phyloP scores from a whole-genome alignment of 1,284 basidiomycete genomes.

The Puccinia novopanici region DNA sequence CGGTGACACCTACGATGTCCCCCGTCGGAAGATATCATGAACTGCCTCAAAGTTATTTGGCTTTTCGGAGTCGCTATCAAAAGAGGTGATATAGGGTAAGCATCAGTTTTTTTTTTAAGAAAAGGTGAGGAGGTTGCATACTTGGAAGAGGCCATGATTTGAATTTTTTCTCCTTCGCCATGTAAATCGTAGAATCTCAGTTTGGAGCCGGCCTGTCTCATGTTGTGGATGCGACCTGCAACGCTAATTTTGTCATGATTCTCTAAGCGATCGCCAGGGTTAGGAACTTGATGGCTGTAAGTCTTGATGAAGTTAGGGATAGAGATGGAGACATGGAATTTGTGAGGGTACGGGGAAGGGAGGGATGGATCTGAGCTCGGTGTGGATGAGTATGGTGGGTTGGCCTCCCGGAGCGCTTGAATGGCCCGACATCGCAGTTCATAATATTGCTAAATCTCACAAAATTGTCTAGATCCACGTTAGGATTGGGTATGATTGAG shows the following conservation, averaged over 20 bases:
- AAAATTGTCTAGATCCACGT: too few relatives aligned
- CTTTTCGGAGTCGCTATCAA: conserved; percentile 61
- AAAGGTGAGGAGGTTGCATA: conserved; percentile 61
- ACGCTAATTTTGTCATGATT: conserved; percentile 63
- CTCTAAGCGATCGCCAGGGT: conserved; percentile 47
- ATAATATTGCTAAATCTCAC: conserved; percentile 95
- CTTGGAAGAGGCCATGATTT: conserved; percentile 91
- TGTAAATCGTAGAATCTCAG: conserved; percentile 94
- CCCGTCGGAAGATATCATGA: conserved; percentile 87
- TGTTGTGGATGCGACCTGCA: conserved; percentile 88
- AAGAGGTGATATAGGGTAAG: too few relatives aligned
- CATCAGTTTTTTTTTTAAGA: too few relatives aligned
- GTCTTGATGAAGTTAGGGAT: conserved; percentile 74
- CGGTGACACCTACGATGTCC: conserved; percentile 91
- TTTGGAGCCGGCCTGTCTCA: conserved; percentile 79
- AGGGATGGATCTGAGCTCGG: conserved; percentile 64
- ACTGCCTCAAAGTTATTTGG: conserved; percentile 71
- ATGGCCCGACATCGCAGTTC: conserved; percentile 88
- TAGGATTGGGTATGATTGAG: neutral
- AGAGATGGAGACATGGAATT: conserved; percentile 87
- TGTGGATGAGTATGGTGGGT: conserved; percentile 59
- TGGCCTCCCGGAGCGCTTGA: conserved; percentile 69
- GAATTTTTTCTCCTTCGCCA: conserved; percentile 87
- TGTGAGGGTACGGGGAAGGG: conserved; percentile 98
- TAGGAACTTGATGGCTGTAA: conserved; percentile 62